A percentile compares a stretch with the other conserved stretches of the same genome.
phyloP scores from a whole-genome alignment of 2,329 filamentous ascomycete species.

The Cytospora paraplurivora region DNA sequence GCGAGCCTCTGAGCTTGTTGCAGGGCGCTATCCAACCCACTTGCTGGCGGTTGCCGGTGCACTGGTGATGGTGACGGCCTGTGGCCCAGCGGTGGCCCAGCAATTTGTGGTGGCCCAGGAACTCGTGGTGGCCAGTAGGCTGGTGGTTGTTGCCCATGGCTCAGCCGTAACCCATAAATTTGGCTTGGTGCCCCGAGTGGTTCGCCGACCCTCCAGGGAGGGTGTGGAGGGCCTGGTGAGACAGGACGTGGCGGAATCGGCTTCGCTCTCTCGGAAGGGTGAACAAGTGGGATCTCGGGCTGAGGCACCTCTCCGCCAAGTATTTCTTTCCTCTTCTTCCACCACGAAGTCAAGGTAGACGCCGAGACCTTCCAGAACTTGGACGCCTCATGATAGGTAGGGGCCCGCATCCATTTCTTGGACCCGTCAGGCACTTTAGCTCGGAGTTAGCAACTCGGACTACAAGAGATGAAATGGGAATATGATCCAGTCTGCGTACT shows the following conservation, averaged over 20 bases:
- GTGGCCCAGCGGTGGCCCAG: not conserved
- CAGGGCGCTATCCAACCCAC: not conserved
- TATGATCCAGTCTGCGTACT: not conserved
- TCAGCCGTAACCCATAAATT: not conserved
- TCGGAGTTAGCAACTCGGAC: not conserved
- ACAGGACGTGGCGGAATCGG: not conserved
- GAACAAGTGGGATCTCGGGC: not conserved
- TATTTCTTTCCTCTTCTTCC: not conserved
- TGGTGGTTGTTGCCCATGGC: not conserved
- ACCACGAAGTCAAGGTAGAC: constrained; percentile 4
- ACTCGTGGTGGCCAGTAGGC: not conserved
- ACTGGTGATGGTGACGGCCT: no score
- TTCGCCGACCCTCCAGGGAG: not conserved
- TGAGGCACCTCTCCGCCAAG: constrained; percentile 5
- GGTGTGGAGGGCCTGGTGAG: not conserved
- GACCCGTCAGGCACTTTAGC: constrained; percentile 4
- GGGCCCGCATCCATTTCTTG: constrained; percentile 9
- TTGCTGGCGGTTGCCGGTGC: not conserved
- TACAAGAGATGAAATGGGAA: not conserved
- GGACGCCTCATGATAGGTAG: constrained; percentile 4
- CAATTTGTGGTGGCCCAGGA: not conserved
- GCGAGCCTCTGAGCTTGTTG: not conserved
- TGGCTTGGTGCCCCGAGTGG: not conserved
- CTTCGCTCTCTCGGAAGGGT: constrained; percentile 2
- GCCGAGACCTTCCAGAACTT: constrained; percentile 4